These are phyloP conservation scores for Phallus indusiatus DNA, from an alignment of 768 basidiomycete genomes.

Conservation along the genomic window DNA sequence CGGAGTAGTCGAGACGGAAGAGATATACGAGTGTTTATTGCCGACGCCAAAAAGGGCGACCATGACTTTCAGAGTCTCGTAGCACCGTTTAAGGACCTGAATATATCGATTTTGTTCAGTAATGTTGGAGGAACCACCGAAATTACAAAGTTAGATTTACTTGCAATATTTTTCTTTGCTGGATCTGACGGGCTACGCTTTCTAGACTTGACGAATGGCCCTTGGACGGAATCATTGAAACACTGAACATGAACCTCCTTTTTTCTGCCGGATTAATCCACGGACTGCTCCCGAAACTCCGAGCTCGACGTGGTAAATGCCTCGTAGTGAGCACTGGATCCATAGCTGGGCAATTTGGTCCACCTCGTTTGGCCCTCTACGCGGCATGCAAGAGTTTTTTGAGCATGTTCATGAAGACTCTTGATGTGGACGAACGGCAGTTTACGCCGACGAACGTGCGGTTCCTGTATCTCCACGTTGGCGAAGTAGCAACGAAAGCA, in stretches of 20 bases:
- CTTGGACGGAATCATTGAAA: neutral
- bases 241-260: constrained; percentile 3
- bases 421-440: constrained; percentile 10
- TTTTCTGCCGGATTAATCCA: constrained; percentile 7
- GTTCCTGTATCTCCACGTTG: constrained; percentile 1
- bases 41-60: neutral
- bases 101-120: constrained; percentile 6
- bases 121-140: constrained; percentile 6
- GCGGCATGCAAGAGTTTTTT: constrained; percentile 7
- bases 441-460: neutral
- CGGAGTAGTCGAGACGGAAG: neutral
- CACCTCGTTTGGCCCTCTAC: constrained; percentile 6
- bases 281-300: constrained; percentile 6
- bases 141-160: neutral
- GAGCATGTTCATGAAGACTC: neutral
- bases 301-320: neutral
- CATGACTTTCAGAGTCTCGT: constrained; percentile 2
- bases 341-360: neutral
- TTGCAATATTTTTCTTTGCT: no score
- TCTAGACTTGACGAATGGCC: constrained; percentile 10
- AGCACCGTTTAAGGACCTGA: neutral
- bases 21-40: constrained; percentile 1
- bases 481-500: neutral
- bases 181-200: no score
- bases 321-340: constrained; percentile 9